Evolutionary conservation across 2,329 filamentous ascomycete genomes (phyloP).

Genomic region (Ophiostoma fasciatum): DNA sequence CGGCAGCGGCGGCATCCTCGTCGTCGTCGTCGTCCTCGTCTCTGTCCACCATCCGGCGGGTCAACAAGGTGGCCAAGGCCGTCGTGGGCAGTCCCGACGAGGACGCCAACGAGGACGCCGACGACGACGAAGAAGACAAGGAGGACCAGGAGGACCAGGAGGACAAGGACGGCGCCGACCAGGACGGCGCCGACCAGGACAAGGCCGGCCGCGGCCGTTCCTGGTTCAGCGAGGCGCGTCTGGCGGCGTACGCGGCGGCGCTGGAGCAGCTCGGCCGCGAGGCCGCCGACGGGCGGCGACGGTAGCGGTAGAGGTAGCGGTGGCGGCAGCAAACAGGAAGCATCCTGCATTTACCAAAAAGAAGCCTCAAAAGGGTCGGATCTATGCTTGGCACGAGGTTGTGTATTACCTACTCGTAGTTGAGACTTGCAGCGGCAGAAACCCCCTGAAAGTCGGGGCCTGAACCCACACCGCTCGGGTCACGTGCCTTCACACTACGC

Average conservation of each 20-base stretch:
- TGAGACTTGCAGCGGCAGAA: too few species aligned
- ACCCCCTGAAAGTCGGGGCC: too few species aligned
- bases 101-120: background rate
- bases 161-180: background rate
- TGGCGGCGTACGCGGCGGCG: slow-evolving; percentile 37
- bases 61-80: slow-evolving; percentile 31
- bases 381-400: too few species aligned
- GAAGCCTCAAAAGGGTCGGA: too few species aligned
- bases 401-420: too few species aligned
- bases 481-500: background rate
- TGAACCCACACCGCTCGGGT: too few species aligned
- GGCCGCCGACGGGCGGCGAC: slow-evolving; percentile 25
- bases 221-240: slow-evolving; percentile 29
- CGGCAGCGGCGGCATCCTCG: slow-evolving; percentile 20
- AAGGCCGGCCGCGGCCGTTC: slow-evolving; percentile 13
- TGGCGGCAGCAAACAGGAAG: too few species aligned
- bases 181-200: slow-evolving; percentile 17
- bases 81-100: slow-evolving; percentile 17
- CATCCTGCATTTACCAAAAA: too few species aligned
- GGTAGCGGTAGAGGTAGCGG: background rate
- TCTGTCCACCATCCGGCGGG: slow-evolving; percentile 20
- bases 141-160: too few species aligned
- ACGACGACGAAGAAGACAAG: background rate
- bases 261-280: slow-evolving; percentile 48
- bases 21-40: background rate